Evolutionary conservation across 495 filamentous ascomycete genomes (phyloP).

Genomic region (Aspergillus panamensis): DNA sequence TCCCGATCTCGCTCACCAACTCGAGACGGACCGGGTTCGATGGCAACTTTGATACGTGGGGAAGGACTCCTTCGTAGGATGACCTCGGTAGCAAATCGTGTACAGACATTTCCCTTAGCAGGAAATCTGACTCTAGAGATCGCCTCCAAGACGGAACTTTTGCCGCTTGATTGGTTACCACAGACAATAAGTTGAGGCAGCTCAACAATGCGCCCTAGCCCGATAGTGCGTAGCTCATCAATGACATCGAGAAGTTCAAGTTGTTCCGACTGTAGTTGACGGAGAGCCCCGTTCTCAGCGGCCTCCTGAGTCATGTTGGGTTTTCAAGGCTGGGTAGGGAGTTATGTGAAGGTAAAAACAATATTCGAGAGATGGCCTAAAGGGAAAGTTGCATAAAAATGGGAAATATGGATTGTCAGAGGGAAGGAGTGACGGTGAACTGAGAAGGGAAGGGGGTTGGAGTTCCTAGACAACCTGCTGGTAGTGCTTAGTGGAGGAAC

Average conservation of each 20-base stretch:
- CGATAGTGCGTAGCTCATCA: slow-evolving; percentile 52
- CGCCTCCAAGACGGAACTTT: slow-evolving; percentile 71
- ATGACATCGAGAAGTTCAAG: slow-evolving; percentile 52
- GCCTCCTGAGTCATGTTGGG: background rate
- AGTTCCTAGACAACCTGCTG: too few species aligned
- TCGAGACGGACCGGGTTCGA: slow-evolving; percentile 34
- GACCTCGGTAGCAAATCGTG: slow-evolving; percentile 66
- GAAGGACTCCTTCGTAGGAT: slow-evolving; percentile 38
- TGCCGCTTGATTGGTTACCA: slow-evolving; percentile 68
- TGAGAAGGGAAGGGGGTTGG: too few species aligned
- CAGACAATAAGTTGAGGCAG: slow-evolving; percentile 73
- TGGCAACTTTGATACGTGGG: slow-evolving; percentile 37
- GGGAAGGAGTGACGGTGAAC: too few species aligned
- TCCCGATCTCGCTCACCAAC: slow-evolving; percentile 14
- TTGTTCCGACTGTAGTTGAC: slow-evolving; percentile 26
- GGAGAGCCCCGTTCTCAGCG: slow-evolving; percentile 9
- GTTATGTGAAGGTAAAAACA: too few species aligned
- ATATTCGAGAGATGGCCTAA: too few species aligned
- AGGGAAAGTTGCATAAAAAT: too few species aligned
- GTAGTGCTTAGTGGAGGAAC: too few species aligned
- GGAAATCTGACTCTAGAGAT: slow-evolving; percentile 69
- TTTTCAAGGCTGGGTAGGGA: too few species aligned
- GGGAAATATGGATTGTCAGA: too few species aligned
- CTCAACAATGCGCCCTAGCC: slow-evolving; percentile 53
- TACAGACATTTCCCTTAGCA: slow-evolving; percentile 60